These are phyloP conservation scores for Aspergillus arachidicola DNA, from an alignment of 2,329 filamentous ascomycete genomes.

Conservation along the genomic window DNA sequence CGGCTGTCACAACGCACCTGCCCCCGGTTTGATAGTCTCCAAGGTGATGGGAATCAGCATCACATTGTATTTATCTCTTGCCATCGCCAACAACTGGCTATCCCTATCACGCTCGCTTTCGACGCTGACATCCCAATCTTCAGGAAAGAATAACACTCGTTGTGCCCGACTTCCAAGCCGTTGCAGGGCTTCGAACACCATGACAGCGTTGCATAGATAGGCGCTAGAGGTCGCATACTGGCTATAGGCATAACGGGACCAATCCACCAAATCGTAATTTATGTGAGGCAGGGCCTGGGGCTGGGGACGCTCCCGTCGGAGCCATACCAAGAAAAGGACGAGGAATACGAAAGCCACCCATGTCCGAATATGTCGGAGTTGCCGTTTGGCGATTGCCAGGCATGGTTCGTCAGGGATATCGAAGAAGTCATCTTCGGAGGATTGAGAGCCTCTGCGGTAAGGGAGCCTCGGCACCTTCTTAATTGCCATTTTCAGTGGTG, in stretches of 20 bases:
- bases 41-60: slow-evolving; percentile 52
- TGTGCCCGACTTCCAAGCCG: slow-evolving; percentile 43
- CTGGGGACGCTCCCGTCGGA: slow-evolving; percentile 22
- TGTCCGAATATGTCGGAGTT: slow-evolving; percentile 35
- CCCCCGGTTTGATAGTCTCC: slow-evolving; percentile 31
- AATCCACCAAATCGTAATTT: slow-evolving; percentile 39
- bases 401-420: slow-evolving; percentile 38
- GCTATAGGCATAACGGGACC: slow-evolving; percentile 47
- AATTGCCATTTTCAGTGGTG: slow-evolving; percentile 10
- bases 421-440: slow-evolving; percentile 39
- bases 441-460: slow-evolving; percentile 32
- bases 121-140: slow-evolving; percentile 41
- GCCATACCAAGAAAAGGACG: slow-evolving; percentile 30
- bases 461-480: slow-evolving; percentile 22
- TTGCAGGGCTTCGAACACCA: slow-evolving; percentile 46
- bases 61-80: slow-evolving; percentile 53
- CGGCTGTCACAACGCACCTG: slow-evolving; percentile 22
- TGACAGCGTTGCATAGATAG: slow-evolving; percentile 47
- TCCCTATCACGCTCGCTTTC: slow-evolving; percentile 33
- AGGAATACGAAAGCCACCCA: slow-evolving; percentile 31
- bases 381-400: slow-evolving; percentile 32
- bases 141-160: slow-evolving; percentile 45
- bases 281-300: slow-evolving; percentile 28
- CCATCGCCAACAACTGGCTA: slow-evolving; percentile 52
- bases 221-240: slow-evolving; percentile 46